Conservation (phyloP, 2,329 filamentous ascomycete genomes). For the Chrysosporium queenslandicum region DNA sequence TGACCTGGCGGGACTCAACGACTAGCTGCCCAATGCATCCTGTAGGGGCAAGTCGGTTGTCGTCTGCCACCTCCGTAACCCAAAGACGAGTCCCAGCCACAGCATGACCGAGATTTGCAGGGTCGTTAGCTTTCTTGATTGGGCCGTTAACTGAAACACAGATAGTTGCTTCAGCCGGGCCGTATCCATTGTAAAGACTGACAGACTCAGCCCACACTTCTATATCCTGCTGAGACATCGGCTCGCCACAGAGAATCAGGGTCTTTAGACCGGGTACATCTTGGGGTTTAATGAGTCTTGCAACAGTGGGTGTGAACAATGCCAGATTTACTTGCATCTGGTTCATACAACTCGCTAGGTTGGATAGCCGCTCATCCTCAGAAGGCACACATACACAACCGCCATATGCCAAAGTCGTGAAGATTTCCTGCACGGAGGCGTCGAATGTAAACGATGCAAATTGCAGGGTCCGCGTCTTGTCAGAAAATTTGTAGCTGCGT, state of each 20-base stretch:
- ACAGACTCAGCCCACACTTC: constrained; percentile 22
- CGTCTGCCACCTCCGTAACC: constrained; percentile 21
- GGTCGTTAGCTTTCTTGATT: constrained; percentile 23
- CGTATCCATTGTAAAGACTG: constrained; percentile 32
- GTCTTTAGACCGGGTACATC: constrained; percentile 35
- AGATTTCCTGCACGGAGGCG: constrained; percentile 50
- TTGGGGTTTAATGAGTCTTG: constrained; percentile 31
- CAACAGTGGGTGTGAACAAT: constrained; percentile 51
- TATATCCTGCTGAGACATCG: constrained; percentile 19
- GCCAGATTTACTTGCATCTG: constrained; percentile 44
- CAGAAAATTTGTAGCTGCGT: constrained; percentile 3
- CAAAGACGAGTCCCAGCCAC: constrained; percentile 15
- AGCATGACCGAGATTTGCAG: constrained; percentile 17
- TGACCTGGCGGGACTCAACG: constrained; percentile 32
- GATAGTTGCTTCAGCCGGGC: constrained; percentile 18
- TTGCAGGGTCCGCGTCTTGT: constrained; percentile 23
- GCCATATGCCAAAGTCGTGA: constrained; percentile 47
- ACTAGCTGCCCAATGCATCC: constrained; percentile 35
- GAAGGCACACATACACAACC: constrained; percentile 52
- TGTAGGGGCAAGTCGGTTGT: constrained; percentile 22
- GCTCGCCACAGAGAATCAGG: constrained; percentile 27
- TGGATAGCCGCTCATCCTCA: constrained; percentile 39
- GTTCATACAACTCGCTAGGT: constrained; percentile 43
- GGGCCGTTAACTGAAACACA: constrained; percentile 22
- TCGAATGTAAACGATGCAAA: constrained; percentile 38